These are phyloP conservation scores for Prunus mume DNA, from an alignment of 306 rosid genomes.

Conservation along the genomic window DNA sequence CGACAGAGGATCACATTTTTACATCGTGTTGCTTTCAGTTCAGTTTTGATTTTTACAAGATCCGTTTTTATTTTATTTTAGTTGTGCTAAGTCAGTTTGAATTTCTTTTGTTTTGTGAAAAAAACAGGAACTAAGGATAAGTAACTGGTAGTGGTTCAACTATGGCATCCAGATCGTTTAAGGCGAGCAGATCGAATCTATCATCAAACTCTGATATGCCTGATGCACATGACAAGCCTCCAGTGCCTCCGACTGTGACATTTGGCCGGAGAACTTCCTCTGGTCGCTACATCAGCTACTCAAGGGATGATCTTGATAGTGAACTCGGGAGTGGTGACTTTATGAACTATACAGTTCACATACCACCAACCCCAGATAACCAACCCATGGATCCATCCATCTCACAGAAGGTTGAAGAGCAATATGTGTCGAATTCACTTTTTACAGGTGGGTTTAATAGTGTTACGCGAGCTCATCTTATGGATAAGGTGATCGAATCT, in stretches of 20 bases:
- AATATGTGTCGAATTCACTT: conserved; percentile 78
- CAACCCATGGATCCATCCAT: conserved; percentile 89
- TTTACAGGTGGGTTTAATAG: conserved; percentile 95
- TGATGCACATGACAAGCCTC: conserved; percentile 60
- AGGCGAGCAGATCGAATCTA: conserved; percentile 52
- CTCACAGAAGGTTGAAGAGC: conserved; percentile 93
- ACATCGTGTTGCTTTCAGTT: conserved; percentile 2
- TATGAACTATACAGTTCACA: conserved; percentile 80
- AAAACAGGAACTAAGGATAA: conserved; percentile 19
- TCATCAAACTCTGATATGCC: conserved; percentile 58
- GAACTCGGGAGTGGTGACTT: conserved; percentile 72
- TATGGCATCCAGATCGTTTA: conserved; percentile 71
- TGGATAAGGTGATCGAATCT: conserved; percentile 92
- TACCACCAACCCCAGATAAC: conserved; percentile 93
- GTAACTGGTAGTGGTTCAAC: conserved; percentile 20
- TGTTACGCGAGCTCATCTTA: conserved; percentile 80
- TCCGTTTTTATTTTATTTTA: not conserved
- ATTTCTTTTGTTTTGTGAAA: conserved; percentile 16
- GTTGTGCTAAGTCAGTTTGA: conserved; percentile 25
- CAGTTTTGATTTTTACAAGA: conserved; percentile 4
- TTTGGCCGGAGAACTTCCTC: conserved; percentile 85
- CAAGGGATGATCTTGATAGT: conserved; percentile 93
- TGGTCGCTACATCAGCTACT: conserved; percentile 80
- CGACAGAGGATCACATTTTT: not conserved
- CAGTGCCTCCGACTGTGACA: conserved; percentile 72